Conservation (phyloP, 176 grass and related monocot species). For the Oryza brachyantha region DNA sequence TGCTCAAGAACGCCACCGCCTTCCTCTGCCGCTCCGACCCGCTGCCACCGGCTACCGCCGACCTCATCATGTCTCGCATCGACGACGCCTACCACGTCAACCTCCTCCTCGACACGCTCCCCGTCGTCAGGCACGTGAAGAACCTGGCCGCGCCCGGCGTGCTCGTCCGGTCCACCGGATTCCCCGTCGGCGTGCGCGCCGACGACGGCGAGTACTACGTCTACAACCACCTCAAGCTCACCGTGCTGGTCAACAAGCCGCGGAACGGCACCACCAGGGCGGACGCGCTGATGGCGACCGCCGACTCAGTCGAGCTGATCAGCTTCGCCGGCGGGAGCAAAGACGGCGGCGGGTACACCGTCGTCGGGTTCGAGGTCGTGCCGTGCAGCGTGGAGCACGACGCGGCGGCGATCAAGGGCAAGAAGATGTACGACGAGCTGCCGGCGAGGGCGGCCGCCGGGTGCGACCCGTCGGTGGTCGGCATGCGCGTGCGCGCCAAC, state of each 20-base stretch:
- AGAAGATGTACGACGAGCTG: conserved; percentile 54
- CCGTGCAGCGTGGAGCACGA: conserved; percentile 62
- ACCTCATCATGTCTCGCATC: conserved; percentile 58
- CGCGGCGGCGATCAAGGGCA: background rate
- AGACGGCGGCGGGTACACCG: conserved; percentile 27
- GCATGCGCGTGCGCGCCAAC: conserved; percentile 39
- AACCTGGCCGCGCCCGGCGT: background rate
- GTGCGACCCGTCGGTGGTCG: conserved; percentile 44
- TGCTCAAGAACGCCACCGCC: conserved; percentile 39
- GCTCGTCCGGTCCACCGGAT: conserved; percentile 44
- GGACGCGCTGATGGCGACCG: conserved; percentile 47
- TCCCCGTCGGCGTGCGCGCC: conserved; percentile 49
- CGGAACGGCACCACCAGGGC: conserved; percentile 32
- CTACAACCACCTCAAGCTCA: conserved; percentile 67
- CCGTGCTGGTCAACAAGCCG: conserved; percentile 54
- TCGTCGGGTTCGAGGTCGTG: conserved; percentile 72
- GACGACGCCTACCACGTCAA: conserved; percentile 61
- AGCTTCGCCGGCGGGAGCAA: background rate
- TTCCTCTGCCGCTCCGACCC: conserved; percentile 57
- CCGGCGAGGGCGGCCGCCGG: conserved; percentile 7
- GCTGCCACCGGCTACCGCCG: background rate
- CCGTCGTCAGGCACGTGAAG: conserved; percentile 38
- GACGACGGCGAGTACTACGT: conserved; percentile 55
- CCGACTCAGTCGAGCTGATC: conserved; percentile 30
- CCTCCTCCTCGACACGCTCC: conserved; percentile 74